Base-by-base conservation (phyloP, 768 basidiomycete genomes). In the Kwoniella sp. region DNA sequence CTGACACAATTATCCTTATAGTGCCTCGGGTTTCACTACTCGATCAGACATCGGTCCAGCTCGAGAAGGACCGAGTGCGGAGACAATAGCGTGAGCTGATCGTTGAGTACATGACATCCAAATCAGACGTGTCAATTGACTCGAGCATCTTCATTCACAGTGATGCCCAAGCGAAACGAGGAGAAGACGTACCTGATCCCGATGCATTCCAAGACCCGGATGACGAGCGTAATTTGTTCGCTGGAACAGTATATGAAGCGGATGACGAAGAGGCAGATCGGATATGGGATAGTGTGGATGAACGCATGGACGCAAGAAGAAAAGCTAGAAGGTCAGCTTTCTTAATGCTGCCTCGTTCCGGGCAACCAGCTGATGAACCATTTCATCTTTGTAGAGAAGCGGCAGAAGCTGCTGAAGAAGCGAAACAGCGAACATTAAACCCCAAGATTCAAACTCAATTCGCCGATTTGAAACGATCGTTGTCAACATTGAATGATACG, bases 41-140 rank as follows among this genome's bases (percentile, higher is more conserved):
- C 89, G 94, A 52, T 95, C 92, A 46, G 96, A 98, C 87, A 98
- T 99, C 63, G 96, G 96, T 76, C 96, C 96, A 36, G 96, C 96
- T 8, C 84, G 96, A 79, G 94, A 96, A 75, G 92, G 92, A 0
- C 92, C 94, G 0, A 91, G 90, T 19, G 93, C 92, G 30, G 92
- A 94, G 81, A 87, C 88, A 0, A 84, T 95, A 54, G 94, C 91
- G 88, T 91, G 70, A 53, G 89, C 85, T 17, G 17, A 25, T 36
- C 33, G n/a, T n/a, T n/a, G n/a, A n/a, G n/a, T n/a, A n/a, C 58
- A 21, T 22, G 47, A 64, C 49, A 2, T n/a, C 17, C 37, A 22
- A 9, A 33, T 13, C 33, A 6, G 33, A 13, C 7, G 33, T 33
- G 33, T 6, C 40, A 44, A 44, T 15, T 44, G 40, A 44, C 33